A percentile compares a stretch with the other conserved stretches of the same genome.
Evolutionary conservation across 495 filamentous ascomycete genomes (phyloP).

Genomic region (Platismatia glauca): DNA sequence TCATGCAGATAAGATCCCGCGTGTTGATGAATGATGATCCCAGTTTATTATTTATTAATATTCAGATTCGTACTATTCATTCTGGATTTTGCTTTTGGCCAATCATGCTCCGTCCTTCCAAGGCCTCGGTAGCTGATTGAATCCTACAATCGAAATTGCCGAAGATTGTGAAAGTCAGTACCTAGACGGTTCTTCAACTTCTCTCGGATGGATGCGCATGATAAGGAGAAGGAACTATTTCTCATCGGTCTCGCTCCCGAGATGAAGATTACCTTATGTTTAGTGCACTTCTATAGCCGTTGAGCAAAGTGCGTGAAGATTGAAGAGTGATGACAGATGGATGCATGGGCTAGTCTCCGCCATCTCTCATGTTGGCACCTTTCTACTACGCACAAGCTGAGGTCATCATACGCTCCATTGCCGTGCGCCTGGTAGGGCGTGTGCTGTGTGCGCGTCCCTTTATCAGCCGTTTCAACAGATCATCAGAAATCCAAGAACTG

Average conservation of each 20-base stretch:
- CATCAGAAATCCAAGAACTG: too few species aligned
- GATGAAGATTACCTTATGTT: too few species aligned
- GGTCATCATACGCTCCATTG: background rate
- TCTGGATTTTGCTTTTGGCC: background rate
- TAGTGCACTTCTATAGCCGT: background rate
- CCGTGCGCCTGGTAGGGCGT: background rate
- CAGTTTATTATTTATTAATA: background rate
- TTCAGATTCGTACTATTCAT: too few species aligned
- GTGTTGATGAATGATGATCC: background rate
- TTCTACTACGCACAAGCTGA: background rate
- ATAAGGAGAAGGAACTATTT: too few species aligned
- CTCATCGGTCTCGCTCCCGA: too few species aligned
- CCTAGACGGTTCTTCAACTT: too few species aligned
- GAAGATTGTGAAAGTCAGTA: background rate
- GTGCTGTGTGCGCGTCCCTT: too few species aligned
- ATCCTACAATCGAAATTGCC: background rate
- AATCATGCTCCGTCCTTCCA: background rate
- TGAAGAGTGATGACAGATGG: background rate
- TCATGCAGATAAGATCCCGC: constrained; percentile 1
- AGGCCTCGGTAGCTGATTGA: background rate
- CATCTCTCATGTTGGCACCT: background rate
- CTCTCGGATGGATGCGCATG: too few species aligned
- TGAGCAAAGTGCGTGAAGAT: background rate
- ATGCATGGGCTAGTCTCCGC: too few species aligned
- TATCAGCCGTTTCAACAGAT: too few species aligned